These are phyloP conservation scores for Vitis amurensis DNA, from an alignment of 164 flowering plant species.

Conservation along the genomic window DNA sequence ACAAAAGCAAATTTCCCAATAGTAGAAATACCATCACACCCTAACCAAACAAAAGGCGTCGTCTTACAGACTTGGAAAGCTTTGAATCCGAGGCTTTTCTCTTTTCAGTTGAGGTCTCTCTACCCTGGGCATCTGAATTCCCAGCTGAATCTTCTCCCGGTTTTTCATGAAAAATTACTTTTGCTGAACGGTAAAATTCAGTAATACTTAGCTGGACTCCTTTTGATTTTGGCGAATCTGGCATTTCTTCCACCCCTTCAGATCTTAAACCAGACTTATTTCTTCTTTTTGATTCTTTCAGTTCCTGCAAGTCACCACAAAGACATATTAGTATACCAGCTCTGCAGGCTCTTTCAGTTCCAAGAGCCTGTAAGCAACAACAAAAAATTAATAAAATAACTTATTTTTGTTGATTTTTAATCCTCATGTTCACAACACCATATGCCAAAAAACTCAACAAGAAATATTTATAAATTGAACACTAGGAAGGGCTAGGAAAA, in stretches of 20 bases:
- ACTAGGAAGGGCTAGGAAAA: no score
- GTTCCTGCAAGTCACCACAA: conserved; percentile 42
- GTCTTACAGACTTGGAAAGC: conserved; percentile 67
- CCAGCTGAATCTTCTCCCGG: conserved; percentile 27
- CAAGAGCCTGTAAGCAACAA: not conserved
- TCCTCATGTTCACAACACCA: no score
- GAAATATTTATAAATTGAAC: no score
- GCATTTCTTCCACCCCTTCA: conserved; percentile 17
- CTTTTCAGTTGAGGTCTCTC: conserved; percentile 23
- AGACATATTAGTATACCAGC: not conserved
- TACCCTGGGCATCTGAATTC: conserved; percentile 15
- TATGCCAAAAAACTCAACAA: no score
- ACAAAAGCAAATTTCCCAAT: not conserved
- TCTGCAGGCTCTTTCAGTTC: not conserved
- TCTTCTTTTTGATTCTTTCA: conserved; percentile 45
- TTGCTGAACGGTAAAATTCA: conserved; percentile 65
- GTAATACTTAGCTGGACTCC: conserved; percentile 64
- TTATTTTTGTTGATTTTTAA: no score
- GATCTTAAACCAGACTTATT: conserved; percentile 26
- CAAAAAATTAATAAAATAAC: no score
- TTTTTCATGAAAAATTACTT: conserved; percentile 33
- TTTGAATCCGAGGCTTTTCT: conserved; percentile 28
- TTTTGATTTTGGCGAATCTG: conserved; percentile 38
- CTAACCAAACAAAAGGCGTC: conserved; percentile 66
- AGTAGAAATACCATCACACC: not conserved